Base-by-base conservation (phyloP, 768 basidiomycete genomes). In the Agaricus sinodeliciosus region DNA sequence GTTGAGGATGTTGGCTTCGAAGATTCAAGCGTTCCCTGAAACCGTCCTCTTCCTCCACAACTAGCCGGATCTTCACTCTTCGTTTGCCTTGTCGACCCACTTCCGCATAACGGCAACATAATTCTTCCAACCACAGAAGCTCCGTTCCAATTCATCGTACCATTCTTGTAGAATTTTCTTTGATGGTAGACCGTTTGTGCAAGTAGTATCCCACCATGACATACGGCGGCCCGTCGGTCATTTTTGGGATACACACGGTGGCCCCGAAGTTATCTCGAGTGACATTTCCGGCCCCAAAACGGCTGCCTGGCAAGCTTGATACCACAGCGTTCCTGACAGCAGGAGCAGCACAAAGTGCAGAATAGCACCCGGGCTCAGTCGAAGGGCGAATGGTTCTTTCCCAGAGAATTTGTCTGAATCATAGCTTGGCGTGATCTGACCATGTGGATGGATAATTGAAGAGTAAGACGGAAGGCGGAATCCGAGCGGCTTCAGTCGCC, bases 341-440 rank as follows among this genome's bases (percentile, higher is more conserved):
- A 27, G 50, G 8, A 19, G 59, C 54, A 39, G 60, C 66, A 22
- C 64, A 65, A 31, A 60, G 43, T 59, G 69, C 15, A 59, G 60
- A 26, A 58, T 69, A 26, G 64, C 65, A 9, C 57, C 57, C 18
- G 66, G 63, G 31, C 43, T 63, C 31, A 63, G 64, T 1, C 66
- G 67, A 50, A 58, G 57, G 39, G 66, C 31, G 31, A 31, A 31
- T 31, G 31, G 8, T 31, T 31, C 7, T 31, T 31, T 31, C 31
- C 31, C 31, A 31, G 7, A 11, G 11, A 31, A 11, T 31, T 7
- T 31, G 8, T 11, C 6, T 31, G 3, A 31, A 11, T 5, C 1
- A 11, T 11, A 31, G 7, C 11, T 31, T 11, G 11, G 31, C 22
- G 3, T 31, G 31, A 11, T 31, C 31, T 31, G 31, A 31, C 7